Percentiles rank a stretch among this genome's conserved stretches.
phyloP scores from a whole-genome alignment of 1,139 yeast species.

The Protomyces inouyei region DNA sequence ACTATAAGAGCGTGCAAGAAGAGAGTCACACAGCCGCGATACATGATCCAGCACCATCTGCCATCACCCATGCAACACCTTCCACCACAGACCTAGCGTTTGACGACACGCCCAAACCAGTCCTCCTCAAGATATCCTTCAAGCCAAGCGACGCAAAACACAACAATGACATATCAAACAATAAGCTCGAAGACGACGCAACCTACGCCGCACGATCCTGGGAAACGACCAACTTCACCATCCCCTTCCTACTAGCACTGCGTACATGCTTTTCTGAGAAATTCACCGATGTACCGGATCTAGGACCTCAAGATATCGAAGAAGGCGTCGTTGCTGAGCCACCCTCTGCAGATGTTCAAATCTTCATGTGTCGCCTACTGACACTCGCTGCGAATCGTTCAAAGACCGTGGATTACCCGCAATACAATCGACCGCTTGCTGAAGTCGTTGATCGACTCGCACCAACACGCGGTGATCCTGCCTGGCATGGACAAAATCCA shows the following conservation, averaged over 20 bases:
- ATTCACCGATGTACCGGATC: slow-evolving; percentile 39
- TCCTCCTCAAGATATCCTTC: slow-evolving; percentile 23
- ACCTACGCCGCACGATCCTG: slow-evolving; percentile 17
- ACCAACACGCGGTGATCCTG: slow-evolving; percentile 31
- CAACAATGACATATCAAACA: slow-evolving; percentile 4
- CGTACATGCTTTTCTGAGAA: slow-evolving; percentile 38
- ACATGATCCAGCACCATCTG: no score
- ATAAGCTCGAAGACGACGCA: slow-evolving; percentile 13
- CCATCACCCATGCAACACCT: no score
- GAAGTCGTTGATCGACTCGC: slow-evolving; percentile 12
- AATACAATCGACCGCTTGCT: slow-evolving; percentile 13
- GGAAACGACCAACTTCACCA: slow-evolving; percentile 11
- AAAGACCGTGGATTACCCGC: slow-evolving; percentile 40
- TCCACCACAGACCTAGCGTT: background rate
- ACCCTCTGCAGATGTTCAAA: slow-evolving; percentile 38
- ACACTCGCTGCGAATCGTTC: slow-evolving; percentile 42
- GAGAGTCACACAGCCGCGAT: no score
- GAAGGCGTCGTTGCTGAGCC: slow-evolving; percentile 37
- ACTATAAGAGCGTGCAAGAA: no score
- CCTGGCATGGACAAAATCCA: slow-evolving; percentile 36
- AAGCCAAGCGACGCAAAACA: background rate
- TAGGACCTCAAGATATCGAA: slow-evolving; percentile 44
- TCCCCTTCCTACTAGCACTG: slow-evolving; percentile 37
- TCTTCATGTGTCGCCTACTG: slow-evolving; percentile 40
- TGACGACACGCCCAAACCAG: slow-evolving; percentile 3